These are phyloP conservation scores for Plasmodium inui DNA, from an alignment of 169 alveolate species.

Conservation along the genomic window DNA sequence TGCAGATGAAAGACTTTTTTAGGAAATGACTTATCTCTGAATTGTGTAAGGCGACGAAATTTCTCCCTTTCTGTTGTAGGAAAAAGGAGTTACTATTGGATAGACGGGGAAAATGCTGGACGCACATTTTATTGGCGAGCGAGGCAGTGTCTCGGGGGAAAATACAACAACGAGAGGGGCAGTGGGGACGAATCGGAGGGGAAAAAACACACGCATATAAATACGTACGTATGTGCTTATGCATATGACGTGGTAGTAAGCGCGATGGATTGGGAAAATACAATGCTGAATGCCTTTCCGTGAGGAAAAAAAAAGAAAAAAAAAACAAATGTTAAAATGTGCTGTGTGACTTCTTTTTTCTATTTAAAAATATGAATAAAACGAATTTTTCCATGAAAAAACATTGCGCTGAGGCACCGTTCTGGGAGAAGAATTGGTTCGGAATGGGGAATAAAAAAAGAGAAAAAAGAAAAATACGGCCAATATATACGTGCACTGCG, in stretches of 20 bases:
- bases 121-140: slow-evolving; percentile 28
- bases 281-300: background rate
- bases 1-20: background rate
- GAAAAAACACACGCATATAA: background rate
- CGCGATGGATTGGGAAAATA: background rate
- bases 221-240: slow-evolving; percentile 7
- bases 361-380: background rate
- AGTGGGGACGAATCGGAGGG: no score
- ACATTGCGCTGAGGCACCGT: background rate
- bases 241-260: background rate
- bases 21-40: slow-evolving; percentile 12
- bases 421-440: background rate
- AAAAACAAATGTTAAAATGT: background rate
- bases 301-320: background rate
- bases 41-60: background rate
- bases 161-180: background rate
- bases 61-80: slow-evolving; percentile 49
- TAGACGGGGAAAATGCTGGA: slow-evolving; percentile 6
- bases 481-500: background rate
- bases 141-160: background rate
- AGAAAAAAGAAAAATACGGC: background rate
- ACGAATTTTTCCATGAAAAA: background rate
- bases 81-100: slow-evolving; percentile 3
- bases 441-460: background rate
- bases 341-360: background rate